Evolutionary conservation across 2,329 filamentous ascomycete species (phyloP).

Genomic region (Aspergillus neotritici): DNA sequence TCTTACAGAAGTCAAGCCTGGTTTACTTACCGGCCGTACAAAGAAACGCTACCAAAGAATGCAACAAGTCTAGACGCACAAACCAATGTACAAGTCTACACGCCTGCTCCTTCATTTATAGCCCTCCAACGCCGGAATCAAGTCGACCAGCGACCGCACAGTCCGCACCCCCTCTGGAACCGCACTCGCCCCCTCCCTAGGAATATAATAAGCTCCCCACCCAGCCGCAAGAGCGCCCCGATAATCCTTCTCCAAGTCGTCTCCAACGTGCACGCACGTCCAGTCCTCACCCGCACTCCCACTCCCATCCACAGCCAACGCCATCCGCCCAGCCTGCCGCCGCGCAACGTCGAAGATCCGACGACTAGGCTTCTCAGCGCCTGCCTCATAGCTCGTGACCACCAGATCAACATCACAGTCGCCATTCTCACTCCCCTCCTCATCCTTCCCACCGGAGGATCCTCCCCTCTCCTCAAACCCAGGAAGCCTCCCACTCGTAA

Average conservation of each 20-base stretch:
- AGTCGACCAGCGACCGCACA: slow-evolving; percentile 22
- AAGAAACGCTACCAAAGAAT: too few relatives aligned
- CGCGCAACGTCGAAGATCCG: slow-evolving; percentile 38
- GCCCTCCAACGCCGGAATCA: slow-evolving; percentile 15
- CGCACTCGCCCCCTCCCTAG: slow-evolving; percentile 14
- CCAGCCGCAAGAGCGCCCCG: slow-evolving; percentile 33
- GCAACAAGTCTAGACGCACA: too few relatives aligned
- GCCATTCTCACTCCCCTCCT: slow-evolving; percentile 4
- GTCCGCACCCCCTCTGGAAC: slow-evolving; percentile 6
- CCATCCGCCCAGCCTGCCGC: slow-evolving; percentile 23
- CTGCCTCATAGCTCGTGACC: slow-evolving; percentile 44
- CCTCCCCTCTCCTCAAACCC: slow-evolving; percentile 14
- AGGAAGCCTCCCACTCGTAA: slow-evolving; percentile 22
- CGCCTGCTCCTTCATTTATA: slow-evolving; percentile 1
- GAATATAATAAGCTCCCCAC: slow-evolving; percentile 33
- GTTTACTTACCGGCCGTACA: too few relatives aligned
- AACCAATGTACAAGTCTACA: too few relatives aligned
- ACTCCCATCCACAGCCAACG: neutral
- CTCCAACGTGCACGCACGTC: slow-evolving; percentile 40
- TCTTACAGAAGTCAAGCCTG: too few relatives aligned
- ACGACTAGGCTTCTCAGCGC: slow-evolving; percentile 39
- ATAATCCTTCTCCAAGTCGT: slow-evolving; percentile 41
- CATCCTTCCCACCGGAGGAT: neutral
- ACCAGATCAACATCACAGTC: slow-evolving; percentile 44
- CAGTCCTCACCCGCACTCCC: slow-evolving; percentile 13